A percentile compares a stretch with the other conserved stretches of the same genome.
Evolutionary conservation across 495 filamentous ascomycete species (phyloP).

Genomic region (Lasiosphaeria ovina): DNA sequence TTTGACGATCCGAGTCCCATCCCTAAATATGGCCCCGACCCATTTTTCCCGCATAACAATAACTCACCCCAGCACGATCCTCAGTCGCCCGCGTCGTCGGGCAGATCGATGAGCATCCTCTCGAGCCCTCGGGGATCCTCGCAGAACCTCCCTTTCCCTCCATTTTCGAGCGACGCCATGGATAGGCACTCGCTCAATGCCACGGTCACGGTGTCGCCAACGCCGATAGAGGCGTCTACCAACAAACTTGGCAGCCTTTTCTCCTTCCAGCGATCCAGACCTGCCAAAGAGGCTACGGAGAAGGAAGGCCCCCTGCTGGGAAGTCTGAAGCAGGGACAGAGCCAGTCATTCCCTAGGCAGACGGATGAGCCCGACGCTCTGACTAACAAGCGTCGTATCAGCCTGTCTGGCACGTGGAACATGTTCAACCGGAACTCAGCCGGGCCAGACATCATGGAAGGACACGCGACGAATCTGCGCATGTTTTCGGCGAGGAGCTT

Average conservation of each 20-base stretch:
- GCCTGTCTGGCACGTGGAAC: constrained; percentile 51
- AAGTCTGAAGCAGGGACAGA: constrained; percentile 70
- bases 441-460: constrained; percentile 40
- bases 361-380: constrained; percentile 46
- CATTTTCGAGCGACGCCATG: constrained; percentile 39
- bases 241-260: constrained; percentile 52
- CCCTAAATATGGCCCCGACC: constrained; percentile 37
- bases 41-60: constrained; percentile 30
- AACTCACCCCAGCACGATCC: constrained; percentile 51
- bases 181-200: constrained; percentile 38
- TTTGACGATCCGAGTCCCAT: constrained; percentile 63
- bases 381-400: constrained; percentile 47
- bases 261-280: constrained; percentile 62
- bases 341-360: constrained; percentile 72
- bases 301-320: constrained; percentile 69
- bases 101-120: constrained; percentile 60
- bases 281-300: constrained; percentile 63
- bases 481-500: constrained; percentile 45
- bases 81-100: constrained; percentile 70
- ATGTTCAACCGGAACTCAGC: constrained; percentile 56
- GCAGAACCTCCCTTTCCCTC: constrained; percentile 53
- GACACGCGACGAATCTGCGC: constrained; percentile 31
- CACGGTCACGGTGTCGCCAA: constrained; percentile 17
- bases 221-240: constrained; percentile 20
- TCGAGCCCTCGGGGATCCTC: constrained; percentile 65